These are phyloP conservation scores for Lasiodiplodia sp. DNA, from an alignment of 2,329 filamentous ascomycete species.

Conservation along the genomic window DNA sequence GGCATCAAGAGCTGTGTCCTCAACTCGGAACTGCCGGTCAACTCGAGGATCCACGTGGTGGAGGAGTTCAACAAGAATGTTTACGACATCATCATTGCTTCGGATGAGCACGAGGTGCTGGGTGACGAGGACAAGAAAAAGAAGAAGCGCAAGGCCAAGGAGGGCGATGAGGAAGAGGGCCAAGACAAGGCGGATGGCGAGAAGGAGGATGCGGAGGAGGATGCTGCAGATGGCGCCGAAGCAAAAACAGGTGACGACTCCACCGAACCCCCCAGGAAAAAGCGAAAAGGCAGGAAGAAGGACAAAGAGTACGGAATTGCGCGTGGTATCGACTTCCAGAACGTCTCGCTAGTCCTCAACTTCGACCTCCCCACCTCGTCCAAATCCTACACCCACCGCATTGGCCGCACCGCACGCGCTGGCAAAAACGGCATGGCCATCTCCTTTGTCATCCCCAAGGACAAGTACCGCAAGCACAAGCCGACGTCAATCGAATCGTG, in stretches of 20 bases:
- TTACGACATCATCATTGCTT: constrained; percentile 97
- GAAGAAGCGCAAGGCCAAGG: constrained; percentile 36
- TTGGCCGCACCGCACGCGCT: constrained; percentile 90
- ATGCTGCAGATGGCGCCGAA: constrained; percentile 47
- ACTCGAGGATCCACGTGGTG: constrained; percentile 91
- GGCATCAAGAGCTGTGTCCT: constrained; percentile 91
- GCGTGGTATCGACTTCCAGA: constrained; percentile 94
- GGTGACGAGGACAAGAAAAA: constrained; percentile 64
- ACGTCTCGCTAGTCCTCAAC: constrained; percentile 83
- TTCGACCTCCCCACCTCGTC: constrained; percentile 90
- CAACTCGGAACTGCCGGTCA: constrained; percentile 93
- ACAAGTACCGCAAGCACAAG: constrained; percentile 86
- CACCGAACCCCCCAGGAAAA: constrained; percentile 59
- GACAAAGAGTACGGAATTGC: constrained; percentile 96
- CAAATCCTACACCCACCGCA: constrained; percentile 95
- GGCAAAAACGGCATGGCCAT: constrained; percentile 92
- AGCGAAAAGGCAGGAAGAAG: constrained; percentile 68
- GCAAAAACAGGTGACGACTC: constrained; percentile 29
- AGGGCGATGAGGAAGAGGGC: constrained; percentile 31
- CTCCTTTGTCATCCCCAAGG: constrained; percentile 88
- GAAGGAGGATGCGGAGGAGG: constrained; percentile 38
- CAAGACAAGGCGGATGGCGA: constrained; percentile 34
- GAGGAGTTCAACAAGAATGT: constrained; percentile 97
- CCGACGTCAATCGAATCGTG: constrained; percentile 78
- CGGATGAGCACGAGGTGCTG: constrained; percentile 86